Percentiles rank a stretch among this genome's conserved stretches.
These are phyloP conservation scores for Kwoniella bestiolae DNA, from an alignment of 768 basidiomycete species.

Conservation along the genomic window DNA sequence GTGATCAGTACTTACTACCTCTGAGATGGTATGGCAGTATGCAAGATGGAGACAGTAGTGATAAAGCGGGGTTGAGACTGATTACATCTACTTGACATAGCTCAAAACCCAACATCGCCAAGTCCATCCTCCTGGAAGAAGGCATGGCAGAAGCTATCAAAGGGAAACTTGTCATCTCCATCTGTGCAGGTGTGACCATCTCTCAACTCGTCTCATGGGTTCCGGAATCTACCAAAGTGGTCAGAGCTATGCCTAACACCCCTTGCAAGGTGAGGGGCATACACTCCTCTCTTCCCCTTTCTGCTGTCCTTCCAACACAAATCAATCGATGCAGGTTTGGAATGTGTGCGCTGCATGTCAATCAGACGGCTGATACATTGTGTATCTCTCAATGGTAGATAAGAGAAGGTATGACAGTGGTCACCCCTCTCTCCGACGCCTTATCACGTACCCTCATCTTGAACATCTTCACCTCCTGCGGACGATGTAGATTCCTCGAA, in stretches of 20 bases:
- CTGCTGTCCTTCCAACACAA: too few species aligned
- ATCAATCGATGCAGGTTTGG: too few species aligned
- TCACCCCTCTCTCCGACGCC: conserved; percentile 71
- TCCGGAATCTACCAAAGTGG: conserved; percentile 73
- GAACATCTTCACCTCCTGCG: conserved; percentile 96
- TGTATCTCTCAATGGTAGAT: conserved; percentile 67
- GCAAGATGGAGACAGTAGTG: background rate
- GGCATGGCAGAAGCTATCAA: conserved; percentile 83
- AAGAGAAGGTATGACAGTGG: conserved; percentile 97
- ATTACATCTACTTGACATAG: conserved; percentile 60
- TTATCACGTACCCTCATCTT: conserved; percentile 74
- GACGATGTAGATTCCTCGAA: conserved; percentile 91
- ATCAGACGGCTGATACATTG: background rate
- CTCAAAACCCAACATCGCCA: conserved; percentile 90
- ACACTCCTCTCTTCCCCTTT: background rate
- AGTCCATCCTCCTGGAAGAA: conserved; percentile 69
- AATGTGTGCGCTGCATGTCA: background rate
- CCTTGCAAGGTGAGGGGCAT: conserved; percentile 87
- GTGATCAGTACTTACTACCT: conserved; percentile 44
- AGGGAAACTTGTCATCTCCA: conserved; percentile 91
- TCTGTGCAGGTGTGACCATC: conserved; percentile 95
- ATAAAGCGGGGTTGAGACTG: too few species aligned
- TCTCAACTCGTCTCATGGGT: conserved; percentile 77
- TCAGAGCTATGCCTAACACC: conserved; percentile 98
- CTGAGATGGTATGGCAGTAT: too few species aligned